Conservation (phyloP, 225 moss, liverwort and hornwort species). For the Pseudoscleropodium purum region DNA sequence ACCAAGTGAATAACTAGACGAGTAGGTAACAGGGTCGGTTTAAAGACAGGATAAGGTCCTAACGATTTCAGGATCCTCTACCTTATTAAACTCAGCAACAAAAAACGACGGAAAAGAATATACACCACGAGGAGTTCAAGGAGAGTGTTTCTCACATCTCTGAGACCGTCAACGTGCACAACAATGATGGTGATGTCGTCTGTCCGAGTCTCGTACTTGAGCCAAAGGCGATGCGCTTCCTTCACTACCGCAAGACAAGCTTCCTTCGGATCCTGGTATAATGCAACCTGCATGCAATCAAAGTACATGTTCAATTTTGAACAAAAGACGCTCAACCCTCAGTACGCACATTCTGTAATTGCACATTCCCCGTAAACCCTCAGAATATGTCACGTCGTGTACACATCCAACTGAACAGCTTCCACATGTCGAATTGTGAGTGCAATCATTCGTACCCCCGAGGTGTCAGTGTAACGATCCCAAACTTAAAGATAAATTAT, state of each 20-base stretch:
- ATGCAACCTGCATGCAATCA: slow-evolving; percentile 35
- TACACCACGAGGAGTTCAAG: not conserved
- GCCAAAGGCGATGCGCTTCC: slow-evolving; percentile 92
- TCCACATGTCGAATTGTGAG: not conserved
- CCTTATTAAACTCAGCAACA: too few relatives aligned
- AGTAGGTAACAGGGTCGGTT: not conserved
- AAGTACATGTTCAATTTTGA: not conserved
- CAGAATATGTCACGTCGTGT: not conserved
- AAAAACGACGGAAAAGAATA: not conserved
- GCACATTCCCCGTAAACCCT: not conserved
- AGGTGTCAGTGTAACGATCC: not conserved
- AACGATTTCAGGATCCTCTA: not conserved
- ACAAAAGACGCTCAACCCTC: not conserved
- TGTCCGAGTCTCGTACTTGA: slow-evolving; percentile 90
- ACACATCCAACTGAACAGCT: not conserved
- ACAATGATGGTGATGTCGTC: slow-evolving; percentile 96
- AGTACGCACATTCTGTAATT: not conserved
- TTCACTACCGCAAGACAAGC: slow-evolving; percentile 89
- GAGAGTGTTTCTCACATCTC: slow-evolving; percentile 29
- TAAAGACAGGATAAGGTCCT: not conserved
- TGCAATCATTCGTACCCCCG: not conserved
- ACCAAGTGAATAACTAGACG: not conserved
- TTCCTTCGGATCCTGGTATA: slow-evolving; percentile 81
- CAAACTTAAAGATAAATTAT: not conserved
- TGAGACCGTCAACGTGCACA: slow-evolving; percentile 71